Conservation (phyloP, 2,329 filamentous ascomycete genomes). For the Capronia coronata region DNA sequence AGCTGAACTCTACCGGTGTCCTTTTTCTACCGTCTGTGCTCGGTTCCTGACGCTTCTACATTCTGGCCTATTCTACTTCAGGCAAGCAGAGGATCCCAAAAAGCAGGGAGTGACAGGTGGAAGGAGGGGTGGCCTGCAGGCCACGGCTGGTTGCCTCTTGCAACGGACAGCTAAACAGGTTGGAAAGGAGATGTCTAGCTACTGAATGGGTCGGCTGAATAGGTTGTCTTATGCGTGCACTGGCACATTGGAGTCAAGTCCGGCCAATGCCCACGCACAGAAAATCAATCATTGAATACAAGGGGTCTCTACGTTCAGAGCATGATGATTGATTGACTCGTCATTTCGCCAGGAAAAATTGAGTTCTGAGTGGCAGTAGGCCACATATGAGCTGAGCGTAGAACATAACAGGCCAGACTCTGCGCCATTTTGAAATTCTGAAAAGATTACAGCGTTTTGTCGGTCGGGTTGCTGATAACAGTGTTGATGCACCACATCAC, state of each 20-base stretch:
- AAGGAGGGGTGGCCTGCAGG: background rate
- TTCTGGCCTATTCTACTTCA: background rate
- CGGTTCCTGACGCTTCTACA: too few relatives aligned
- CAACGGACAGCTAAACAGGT: background rate
- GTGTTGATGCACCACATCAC: background rate
- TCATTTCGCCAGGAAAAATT: conserved; percentile 7
- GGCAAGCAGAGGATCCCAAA: background rate
- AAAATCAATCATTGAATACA: too few relatives aligned
- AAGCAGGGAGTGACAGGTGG: background rate
- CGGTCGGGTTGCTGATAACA: background rate
- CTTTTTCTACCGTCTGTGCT: too few relatives aligned
- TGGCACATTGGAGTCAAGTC: background rate
- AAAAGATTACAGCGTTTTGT: background rate
- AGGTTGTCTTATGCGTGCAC: too few relatives aligned
- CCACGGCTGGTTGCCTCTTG: conserved; percentile 8
- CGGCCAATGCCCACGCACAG: too few relatives aligned
- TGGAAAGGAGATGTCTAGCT: too few relatives aligned
- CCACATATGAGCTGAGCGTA: conserved; percentile 1
- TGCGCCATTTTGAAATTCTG: background rate
- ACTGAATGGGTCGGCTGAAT: too few relatives aligned
- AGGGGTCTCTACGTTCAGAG: conserved; percentile 10
- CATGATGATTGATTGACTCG: background rate
- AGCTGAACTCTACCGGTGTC: too few relatives aligned
- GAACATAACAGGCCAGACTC: background rate
- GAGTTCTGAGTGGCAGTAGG: background rate